These are phyloP conservation scores for Psilocybe sp. DNA, from an alignment of 768 basidiomycete genomes.

Conservation along the genomic window DNA sequence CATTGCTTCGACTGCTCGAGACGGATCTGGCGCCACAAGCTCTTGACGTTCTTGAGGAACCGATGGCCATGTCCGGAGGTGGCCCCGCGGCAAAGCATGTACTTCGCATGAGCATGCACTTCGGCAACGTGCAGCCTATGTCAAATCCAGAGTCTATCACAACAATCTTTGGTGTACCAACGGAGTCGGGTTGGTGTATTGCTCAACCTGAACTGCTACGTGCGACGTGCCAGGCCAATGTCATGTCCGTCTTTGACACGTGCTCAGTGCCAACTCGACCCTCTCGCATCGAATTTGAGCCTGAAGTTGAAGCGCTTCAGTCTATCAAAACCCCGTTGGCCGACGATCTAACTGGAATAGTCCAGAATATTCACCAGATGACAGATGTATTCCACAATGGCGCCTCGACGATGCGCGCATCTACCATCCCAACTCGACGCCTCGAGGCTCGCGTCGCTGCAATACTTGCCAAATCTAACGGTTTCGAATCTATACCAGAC, in stretches of 20 bases:
- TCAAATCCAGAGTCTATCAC: conserved; percentile 51
- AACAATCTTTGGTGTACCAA: conserved; percentile 78
- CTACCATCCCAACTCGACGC: conserved; percentile 51
- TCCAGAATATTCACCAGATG: conserved; percentile 74
- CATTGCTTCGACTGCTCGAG: conserved; percentile 82
- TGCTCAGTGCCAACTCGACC: conserved; percentile 70
- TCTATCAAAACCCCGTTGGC: conserved; percentile 40
- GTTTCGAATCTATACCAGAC: conserved; percentile 45
- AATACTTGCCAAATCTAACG: conserved; percentile 79
- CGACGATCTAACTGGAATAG: conserved; percentile 74
- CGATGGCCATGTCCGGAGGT: conserved; percentile 73
- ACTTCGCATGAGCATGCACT: conserved; percentile 88
- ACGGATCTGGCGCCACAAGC: conserved; percentile 84
- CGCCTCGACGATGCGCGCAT: conserved; percentile 25
- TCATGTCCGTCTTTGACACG: conserved; percentile 84
- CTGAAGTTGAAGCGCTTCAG: conserved; percentile 49
- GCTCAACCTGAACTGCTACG: conserved; percentile 62
- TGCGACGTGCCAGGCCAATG: conserved; percentile 67
- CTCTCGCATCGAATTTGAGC: conserved; percentile 72
- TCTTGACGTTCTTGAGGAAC: conserved; percentile 91
- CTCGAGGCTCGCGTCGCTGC: conserved; percentile 79
- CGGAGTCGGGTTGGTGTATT: conserved; percentile 86
- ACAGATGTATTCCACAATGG: conserved; percentile 58
- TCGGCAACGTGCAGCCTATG: conserved; percentile 33
- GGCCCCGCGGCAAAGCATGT: conserved; percentile 81